Base-by-base conservation (phyloP, 2,329 filamentous ascomycete species). In the Fusarium nurragi region DNA sequence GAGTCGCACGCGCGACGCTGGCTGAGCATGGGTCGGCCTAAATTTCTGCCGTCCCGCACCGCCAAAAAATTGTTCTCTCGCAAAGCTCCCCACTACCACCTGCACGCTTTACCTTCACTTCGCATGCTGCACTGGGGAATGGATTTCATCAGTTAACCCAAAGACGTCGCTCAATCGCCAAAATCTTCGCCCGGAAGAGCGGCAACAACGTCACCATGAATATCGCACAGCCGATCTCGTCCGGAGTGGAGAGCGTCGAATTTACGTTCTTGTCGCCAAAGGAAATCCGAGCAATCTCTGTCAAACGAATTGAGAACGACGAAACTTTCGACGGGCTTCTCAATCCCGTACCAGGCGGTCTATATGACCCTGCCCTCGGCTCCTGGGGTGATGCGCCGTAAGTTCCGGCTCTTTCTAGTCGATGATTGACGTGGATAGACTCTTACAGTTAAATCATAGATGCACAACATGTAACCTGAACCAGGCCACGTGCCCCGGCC, bases 391-490 rank as follows among this genome's bases (percentile, higher is more conserved):
- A 97, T 74, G 87, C 91, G 76, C 83, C 88, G 92, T 96, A 85
- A 73, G 77, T 73, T 44, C 23, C 18, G 36, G 22, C 22, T 23
- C n/a, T 25, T 28, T 30, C 19, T 4, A 19, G 22, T 13, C 14
- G 22, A 51, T 36, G 18, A 50, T 49, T 48, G 34, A 54, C 37
- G 6, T 32, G 30, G 32, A 18, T 45, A 44, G 56, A 48, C 45
- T 65, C 55, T 59, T 14, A 56, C 63, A 44, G 23, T 41, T 40
- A 12, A 43, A 26, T 48, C 23, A 21, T 58, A 97, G 93, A 74
- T 99, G 95, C 80, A 86, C 93, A 71, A 99, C 95, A 77, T 99
- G 95, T 80, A 92, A 94, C 69, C 85, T 97, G 68, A 91, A 89
- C 73, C 89, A 89, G 62, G 86, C 88, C 74, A 87, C 87, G 71